Percentiles rank a stretch among this genome's conserved stretches.
These are phyloP conservation scores for Tolypocladium tropicale DNA, from an alignment of 2,329 filamentous ascomycete species.

Conservation along the genomic window DNA sequence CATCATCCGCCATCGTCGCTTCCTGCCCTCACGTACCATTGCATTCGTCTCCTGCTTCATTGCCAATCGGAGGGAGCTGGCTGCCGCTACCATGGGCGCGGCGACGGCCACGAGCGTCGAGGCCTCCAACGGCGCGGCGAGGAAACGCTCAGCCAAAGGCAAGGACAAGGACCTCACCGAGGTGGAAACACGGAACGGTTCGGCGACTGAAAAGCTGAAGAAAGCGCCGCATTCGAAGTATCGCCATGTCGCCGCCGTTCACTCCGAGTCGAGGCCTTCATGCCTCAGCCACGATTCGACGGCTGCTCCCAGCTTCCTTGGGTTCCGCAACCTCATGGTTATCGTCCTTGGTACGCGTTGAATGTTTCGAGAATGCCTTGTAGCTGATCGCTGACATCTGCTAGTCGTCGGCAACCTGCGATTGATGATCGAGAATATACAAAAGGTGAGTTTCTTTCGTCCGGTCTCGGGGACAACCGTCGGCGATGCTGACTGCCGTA, in stretches of 20 bases:
- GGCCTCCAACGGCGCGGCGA: conserved; percentile 16
- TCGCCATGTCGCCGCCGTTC: conserved; percentile 82
- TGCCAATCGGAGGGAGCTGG: not conserved
- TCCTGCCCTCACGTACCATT: not conserved
- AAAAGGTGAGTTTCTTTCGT: conserved; percentile 57
- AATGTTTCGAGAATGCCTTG: not conserved
- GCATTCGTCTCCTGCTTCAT: not conserved
- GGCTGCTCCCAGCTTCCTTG: conserved; percentile 71
- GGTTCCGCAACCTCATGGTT: conserved; percentile 93
- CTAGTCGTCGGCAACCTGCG: conserved; percentile 85
- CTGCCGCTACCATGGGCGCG: conserved; percentile 25
- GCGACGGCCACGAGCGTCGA: conserved; percentile 27
- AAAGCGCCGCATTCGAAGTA: conserved; percentile 51
- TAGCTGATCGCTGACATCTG: conserved; percentile 9
- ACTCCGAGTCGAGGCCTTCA: conserved; percentile 61
- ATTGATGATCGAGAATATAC: conserved; percentile 92
- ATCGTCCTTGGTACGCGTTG: conserved; percentile 63
- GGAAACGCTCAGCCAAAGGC: conserved; percentile 14
- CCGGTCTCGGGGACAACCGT: not conserved
- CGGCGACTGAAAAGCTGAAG: conserved; percentile 10
- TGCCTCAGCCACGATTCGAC: conserved; percentile 77
- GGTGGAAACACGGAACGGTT: conserved; percentile 11
- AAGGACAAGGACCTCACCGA: conserved; percentile 13
- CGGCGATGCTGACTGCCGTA: not conserved
- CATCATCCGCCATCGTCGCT: not conserved